Evolutionary conservation across 2,329 filamentous ascomycete species (phyloP), one percentile per base, ranked within the genome.

Genomic region (Cordyceps cateniannulata): DNA sequence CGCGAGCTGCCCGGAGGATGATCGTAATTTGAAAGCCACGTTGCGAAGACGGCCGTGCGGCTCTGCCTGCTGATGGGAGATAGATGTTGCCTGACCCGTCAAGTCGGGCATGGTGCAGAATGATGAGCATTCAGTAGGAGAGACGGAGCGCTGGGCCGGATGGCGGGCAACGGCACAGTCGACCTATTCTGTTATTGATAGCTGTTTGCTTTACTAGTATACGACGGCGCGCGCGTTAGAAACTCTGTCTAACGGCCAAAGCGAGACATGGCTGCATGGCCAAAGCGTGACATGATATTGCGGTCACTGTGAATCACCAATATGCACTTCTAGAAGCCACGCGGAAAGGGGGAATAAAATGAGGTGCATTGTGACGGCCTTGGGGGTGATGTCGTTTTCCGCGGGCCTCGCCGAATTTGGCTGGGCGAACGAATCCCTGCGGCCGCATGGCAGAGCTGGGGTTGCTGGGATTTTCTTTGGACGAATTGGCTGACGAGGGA

Each of bases 21-120:
- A 59, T 59, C 48, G 25, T 45, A 59, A 59, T 59, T 59, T 51
- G n/a, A 4, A n/a, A 51, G 56, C 45, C 45, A 59, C 56, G 56
- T 40, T 52, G 12, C 32, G 32, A 18, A 38, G 29, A 22, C 53
- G 25, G 6, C 12, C 29, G 27, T 38, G 42, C 54, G 35, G 44
- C 27, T 57, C 4, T 14, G n/a, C 14, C 10, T 55, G 40, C 25
- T 55, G 24, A 49, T 49, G 42, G 42, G 32, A 35, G 32, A 14
- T n/a, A n/a, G n/a, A n/a, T n/a, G n/a, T n/a, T n/a, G n/a, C 52
- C 27, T 9, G 24, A 18, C 42, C 14, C 18, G n/a, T 38, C 7
- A 9, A 24, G 1, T 42, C 16, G 12, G 16, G 18, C 16, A n/a
- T 22, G 18, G 22, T 24, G n/a, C n/a, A n/a, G 8, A 35, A 35